Conservation (phyloP, 768 basidiomycete genomes). For the Termitomyces sp. region DNA sequence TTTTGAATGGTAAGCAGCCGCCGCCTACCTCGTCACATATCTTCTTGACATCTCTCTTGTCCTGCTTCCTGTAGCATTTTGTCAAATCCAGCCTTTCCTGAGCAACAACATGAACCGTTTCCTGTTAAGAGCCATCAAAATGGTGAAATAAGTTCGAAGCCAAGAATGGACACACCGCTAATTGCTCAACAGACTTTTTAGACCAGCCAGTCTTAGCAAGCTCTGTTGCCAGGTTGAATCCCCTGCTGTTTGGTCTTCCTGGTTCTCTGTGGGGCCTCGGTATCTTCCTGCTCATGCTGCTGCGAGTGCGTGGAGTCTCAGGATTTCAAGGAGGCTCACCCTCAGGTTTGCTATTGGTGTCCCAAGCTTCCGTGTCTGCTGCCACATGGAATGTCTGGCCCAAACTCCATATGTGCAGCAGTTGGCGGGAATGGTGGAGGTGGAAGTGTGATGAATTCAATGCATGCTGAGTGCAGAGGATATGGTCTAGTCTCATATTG, state of each 20-base stretch:
- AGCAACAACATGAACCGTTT: not conserved
- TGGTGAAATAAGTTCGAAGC: not conserved
- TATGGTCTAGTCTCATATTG: too few species aligned
- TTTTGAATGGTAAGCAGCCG: not conserved
- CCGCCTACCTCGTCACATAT: constrained; percentile 2
- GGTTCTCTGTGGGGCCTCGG: constrained; percentile 6
- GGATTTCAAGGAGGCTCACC: not conserved
- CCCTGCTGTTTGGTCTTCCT: constrained; percentile 4
- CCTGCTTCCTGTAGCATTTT: constrained; percentile 1
- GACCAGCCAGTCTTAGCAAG: constrained; percentile 2
- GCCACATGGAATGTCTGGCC: not conserved
- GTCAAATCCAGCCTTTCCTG: not conserved
- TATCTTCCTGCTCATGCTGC: not conserved
- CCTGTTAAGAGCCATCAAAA: not conserved
- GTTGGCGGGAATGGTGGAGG: not conserved
- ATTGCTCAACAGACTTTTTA: not conserved
- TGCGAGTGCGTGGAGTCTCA: not conserved
- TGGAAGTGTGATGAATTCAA: too few species aligned
- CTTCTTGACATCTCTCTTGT: not conserved
- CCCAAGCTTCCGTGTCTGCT: not conserved
- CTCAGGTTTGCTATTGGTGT: not conserved
- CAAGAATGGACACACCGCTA: not conserved
- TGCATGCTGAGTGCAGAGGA: too few species aligned
- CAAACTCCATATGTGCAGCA: not conserved
- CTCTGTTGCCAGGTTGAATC: not conserved